Conservation (phyloP, 176 grass and related monocot species). For the Oryza officinalis region DNA sequence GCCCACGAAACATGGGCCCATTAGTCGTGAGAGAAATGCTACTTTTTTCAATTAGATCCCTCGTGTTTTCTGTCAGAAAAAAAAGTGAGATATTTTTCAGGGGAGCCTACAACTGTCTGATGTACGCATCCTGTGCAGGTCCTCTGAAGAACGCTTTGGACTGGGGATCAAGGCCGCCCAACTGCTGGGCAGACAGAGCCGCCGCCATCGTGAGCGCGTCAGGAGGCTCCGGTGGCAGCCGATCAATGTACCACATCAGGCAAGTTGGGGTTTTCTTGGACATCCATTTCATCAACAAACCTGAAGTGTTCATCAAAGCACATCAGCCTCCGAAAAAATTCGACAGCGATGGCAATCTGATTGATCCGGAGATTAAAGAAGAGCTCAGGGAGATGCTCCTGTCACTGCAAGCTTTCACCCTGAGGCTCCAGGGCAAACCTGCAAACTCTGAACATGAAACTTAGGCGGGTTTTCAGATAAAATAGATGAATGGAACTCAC, state of each 20-base stretch:
- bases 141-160: constrained; percentile 88
- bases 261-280: constrained; percentile 72
- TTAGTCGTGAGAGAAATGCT: neutral
- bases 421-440: constrained; percentile 45
- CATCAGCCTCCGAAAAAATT: constrained; percentile 51
- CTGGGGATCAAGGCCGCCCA: constrained; percentile 69
- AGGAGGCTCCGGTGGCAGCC: constrained; percentile 60
- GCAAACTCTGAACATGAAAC: neutral
- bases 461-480: neutral
- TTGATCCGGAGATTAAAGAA: constrained; percentile 52
- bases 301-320: constrained; percentile 59
- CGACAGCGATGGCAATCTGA: constrained; percentile 60
- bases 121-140: constrained; percentile 30
- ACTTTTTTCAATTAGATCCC: neutral
- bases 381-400: constrained; percentile 55
- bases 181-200: constrained; percentile 67
- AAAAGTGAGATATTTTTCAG: neutral
- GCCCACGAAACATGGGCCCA: too few species aligned
- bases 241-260: constrained; percentile 71
- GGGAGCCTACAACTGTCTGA: neutral
- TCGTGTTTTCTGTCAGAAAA: neutral
- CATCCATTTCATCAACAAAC: constrained; percentile 91
- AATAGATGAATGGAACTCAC: neutral
- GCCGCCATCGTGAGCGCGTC: constrained; percentile 64
- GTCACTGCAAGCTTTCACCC: constrained; percentile 56